Evolutionary conservation across 805 yeast genomes (phyloP).

Genomic region (Pichia nakasei): DNA sequence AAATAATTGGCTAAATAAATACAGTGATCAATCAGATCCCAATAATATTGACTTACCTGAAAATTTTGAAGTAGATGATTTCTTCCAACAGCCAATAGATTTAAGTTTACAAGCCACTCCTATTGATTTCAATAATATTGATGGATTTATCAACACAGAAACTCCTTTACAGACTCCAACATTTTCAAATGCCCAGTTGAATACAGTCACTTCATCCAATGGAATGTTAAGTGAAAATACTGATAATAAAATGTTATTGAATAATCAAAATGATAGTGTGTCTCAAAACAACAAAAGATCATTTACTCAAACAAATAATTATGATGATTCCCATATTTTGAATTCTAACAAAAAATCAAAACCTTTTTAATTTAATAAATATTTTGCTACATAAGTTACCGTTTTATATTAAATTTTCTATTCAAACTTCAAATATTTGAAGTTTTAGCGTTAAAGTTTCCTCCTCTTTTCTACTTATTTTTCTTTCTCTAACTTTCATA

Average conservation of each 20-base stretch:
- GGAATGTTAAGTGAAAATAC: not conserved
- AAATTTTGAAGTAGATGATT: conserved; percentile 29
- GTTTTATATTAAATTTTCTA: not conserved
- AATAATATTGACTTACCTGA: conserved; percentile 14
- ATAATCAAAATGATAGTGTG: not conserved
- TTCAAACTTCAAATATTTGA: not conserved
- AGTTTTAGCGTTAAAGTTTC: not conserved
- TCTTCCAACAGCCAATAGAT: conserved; percentile 17
- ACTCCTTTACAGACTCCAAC: conserved; percentile 6
- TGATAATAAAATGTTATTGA: not conserved
- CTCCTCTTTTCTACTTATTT: no score
- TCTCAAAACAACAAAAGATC: not conserved
- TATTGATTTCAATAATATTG: conserved; percentile 6
- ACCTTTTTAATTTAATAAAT: not conserved
- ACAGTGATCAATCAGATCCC: conserved; percentile 11
- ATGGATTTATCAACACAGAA: conserved; percentile 1
- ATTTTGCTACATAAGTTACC: not conserved
- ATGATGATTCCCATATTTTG: not conserved
- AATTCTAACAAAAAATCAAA: not conserved
- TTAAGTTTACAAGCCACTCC: conserved; percentile 10
- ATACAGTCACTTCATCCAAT: not conserved
- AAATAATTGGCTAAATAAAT: conserved; percentile 41
- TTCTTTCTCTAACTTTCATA: no score
- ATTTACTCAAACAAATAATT: not conserved
- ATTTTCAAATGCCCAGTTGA: not conserved